phyloP scores from a whole-genome alignment of 305 asterid genomes.

The Salvia sclarea region DNA sequence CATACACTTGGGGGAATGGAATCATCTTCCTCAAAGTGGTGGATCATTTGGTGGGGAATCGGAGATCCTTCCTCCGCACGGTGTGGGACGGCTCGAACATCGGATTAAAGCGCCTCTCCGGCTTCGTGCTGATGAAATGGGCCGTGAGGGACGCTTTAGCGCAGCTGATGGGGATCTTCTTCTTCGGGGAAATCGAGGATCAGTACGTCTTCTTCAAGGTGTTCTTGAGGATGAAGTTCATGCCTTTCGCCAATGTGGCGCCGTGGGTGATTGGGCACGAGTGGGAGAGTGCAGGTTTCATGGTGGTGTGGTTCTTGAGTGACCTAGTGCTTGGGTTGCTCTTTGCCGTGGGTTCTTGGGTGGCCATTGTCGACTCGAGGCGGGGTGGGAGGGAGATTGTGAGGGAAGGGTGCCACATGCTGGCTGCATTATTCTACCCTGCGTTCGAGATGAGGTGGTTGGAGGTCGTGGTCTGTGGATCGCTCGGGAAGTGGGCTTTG shows the following conservation, averaged over 20 bases:
- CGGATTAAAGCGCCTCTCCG: conserved; percentile 76
- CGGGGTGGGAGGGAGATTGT: conserved; percentile 89
- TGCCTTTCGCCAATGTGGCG: conserved; percentile 77
- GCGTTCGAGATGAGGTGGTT: conserved; percentile 75
- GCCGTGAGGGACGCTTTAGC: conserved; percentile 89
- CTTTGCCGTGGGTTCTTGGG: conserved; percentile 84
- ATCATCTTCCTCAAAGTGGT: conserved; percentile 67
- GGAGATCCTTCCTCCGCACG: conserved; percentile 54
- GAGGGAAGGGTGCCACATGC: conserved; percentile 73
- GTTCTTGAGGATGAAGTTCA: conserved; percentile 83
- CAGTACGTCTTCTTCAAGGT: conserved; percentile 76
- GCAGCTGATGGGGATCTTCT: conserved; percentile 74
- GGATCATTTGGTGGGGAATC: conserved; percentile 66
- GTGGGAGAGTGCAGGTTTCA: conserved; percentile 73
- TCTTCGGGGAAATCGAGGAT: conserved; percentile 87
- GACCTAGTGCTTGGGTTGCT: conserved; percentile 68
- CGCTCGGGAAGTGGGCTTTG: conserved; percentile 69
- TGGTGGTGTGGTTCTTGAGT: conserved; percentile 62
- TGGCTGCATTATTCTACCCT: conserved; percentile 57
- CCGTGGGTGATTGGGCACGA: conserved; percentile 84
- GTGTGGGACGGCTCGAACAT: conserved; percentile 74
- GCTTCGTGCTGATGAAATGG: conserved; percentile 87
- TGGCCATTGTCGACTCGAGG: conserved; percentile 74
- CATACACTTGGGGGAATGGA: conserved; percentile 77
- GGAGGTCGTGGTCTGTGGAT: conserved; percentile 75